Percentiles rank a stretch among this genome's conserved stretches.
These are phyloP conservation scores for Fraxinus quadrangulata DNA, from an alignment of 257 asterid genomes.

Conservation along the genomic window DNA sequence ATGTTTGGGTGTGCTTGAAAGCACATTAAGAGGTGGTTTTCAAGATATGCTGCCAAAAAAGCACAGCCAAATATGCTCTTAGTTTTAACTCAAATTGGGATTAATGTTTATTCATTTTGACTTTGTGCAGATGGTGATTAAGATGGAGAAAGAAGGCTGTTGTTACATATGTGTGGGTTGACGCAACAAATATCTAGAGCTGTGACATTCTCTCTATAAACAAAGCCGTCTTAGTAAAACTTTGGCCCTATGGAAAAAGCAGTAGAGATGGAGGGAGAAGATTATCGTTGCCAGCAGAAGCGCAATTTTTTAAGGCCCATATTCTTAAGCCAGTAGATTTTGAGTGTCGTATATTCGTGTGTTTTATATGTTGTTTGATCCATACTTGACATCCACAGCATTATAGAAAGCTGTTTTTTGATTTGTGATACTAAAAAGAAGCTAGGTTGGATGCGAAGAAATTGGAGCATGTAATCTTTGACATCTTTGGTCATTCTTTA, in stretches of 20 bases:
- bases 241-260: not conserved
- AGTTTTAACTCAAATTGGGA: not conserved
- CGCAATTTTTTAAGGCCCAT: not conserved
- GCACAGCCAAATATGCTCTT: no score
- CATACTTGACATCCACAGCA: not conserved
- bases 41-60: no score
- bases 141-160: constrained; percentile 17
- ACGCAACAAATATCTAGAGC: not conserved
- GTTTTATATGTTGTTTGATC: not conserved
- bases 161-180: constrained; percentile 9
- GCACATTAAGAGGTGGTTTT: no score
- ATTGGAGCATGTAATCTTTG: constrained; percentile 16
- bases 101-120: not conserved
- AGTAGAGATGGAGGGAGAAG: not conserved
- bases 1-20: no score
- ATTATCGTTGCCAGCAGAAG: not conserved
- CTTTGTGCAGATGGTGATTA: constrained; percentile 15
- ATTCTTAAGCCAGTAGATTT: not conserved
- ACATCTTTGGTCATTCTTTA: not conserved
- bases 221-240: not conserved
- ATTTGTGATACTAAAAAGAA: not conserved
- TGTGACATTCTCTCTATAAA: not conserved
- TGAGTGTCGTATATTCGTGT: not conserved
- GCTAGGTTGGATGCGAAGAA: constrained; percentile 3
- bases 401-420: constrained; percentile 27